phyloP scores from a whole-genome alignment of 257 asterid genomes.

The Solanum habrochaites region DNA sequence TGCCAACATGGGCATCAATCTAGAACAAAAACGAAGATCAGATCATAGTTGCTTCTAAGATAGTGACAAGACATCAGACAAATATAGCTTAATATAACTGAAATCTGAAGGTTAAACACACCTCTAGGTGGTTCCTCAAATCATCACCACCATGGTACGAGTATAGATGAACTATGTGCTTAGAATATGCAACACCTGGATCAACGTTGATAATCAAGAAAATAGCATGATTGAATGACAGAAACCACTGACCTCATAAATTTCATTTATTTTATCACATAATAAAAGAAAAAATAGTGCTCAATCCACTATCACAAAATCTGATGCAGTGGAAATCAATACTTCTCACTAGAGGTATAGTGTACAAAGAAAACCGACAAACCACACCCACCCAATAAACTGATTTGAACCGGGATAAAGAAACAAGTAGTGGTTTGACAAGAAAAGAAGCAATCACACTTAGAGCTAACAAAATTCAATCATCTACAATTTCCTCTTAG shows the following conservation, averaged over 20 bases:
- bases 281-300: background rate
- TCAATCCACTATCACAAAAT: background rate
- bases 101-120: conserved; percentile 9
- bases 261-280: background rate
- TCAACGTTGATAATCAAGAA: background rate
- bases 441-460: background rate
- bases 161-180: conserved; percentile 54
- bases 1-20: conserved; percentile 63
- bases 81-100: background rate
- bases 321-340: background rate
- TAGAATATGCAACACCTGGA: conserved; percentile 74
- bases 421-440: background rate
- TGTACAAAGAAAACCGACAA: background rate
- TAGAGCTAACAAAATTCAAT: background rate
- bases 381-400: background rate
- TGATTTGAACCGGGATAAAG: background rate
- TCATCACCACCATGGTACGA: conserved; percentile 33
- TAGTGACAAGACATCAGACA: background rate
- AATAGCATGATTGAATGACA: background rate
- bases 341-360: background rate
- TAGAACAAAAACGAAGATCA: conserved; percentile 11
- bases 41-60: background rate
- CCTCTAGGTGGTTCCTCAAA: conserved; percentile 46
- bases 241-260: background rate
- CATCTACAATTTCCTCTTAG: background rate